Base-by-base conservation (phyloP, 2,329 filamentous ascomycete species). In the Clarireedia monteithiana region DNA sequence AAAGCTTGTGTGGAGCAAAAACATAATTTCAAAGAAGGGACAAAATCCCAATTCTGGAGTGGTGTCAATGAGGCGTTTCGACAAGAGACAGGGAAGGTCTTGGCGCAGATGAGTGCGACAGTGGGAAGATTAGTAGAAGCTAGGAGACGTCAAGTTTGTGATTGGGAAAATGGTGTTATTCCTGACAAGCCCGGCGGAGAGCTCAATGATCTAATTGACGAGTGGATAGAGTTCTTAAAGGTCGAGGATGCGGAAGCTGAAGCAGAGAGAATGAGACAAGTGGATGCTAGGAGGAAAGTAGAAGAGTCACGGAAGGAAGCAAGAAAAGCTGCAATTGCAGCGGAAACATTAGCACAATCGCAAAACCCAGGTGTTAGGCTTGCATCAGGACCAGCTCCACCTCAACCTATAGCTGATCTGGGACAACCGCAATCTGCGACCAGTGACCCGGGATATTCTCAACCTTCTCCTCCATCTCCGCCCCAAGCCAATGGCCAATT, bases 101-200 rank as follows among this genome's bases (percentile, higher is more conserved):
- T 69, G 3, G 67, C 67, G 9, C 67, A 69, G 56, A 69, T 69
- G 67, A 68, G 66, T 55, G 67, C 67, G 44, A 68, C 67, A 4
- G 67, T 69, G 7, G 67, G 62, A 34, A 60, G 67, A 60, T 60
- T 69, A 44, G 66, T 67, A 45, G 67, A 69, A 52, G 55, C 57
- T 12, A 61, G 67, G 36, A 60, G 67, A 46, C 58, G 67, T 46
- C 66, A 68, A 46, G 62, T 68, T 12, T 58, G 64, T 9, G 67
- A 69, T 58, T 69, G 66, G 66, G 66, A 69, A 48, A 62, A 62
- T 61, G 66, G 65, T n/a, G 54, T 66, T 4, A 64, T 66, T 52
- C 58, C 65, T 5, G 57, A 63, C 24, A 69, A 68, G 52, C 66
- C 67, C 23, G 64, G 59, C 6, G 66, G 66, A 17, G 66, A 68